Evolutionary conservation across 306 rosid genomes (phyloP), one percentile per base, ranked within the genome.

Genomic region (Ammopiptanthus mongolicus): DNA sequence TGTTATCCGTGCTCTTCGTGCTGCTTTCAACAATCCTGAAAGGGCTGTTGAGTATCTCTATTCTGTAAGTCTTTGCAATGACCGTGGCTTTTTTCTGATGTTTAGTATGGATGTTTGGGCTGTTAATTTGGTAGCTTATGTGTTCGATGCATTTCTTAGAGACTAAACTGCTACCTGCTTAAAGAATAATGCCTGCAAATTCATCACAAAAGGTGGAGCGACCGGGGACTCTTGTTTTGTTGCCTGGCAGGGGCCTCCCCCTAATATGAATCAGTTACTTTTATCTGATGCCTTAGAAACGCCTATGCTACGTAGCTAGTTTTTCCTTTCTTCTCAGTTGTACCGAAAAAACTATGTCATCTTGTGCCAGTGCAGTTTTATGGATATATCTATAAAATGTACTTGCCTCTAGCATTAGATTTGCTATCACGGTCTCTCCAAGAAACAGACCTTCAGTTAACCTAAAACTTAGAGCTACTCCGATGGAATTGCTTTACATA

Each of bases 31-130:
- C 83, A 92, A 92, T 81, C 97, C 97, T 28, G 97, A 85, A 79
- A 88, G 97, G 80, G 96, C 96, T 42, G 86, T 92, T 55, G 97
- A 92, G 72, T 92, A 90, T 84, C 91, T 92, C 6, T 92, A 92
- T 85, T 90, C 96, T 73, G 97, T 92, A 78, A 86, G 96, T 87
- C 58, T 37, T 55, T 76, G 50, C 39, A 42, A 11, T 34, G 63
- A 52, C 34, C 8, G 1, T 56, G 37, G 39, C 46, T 60, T 37
- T 17, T 55, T 76, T 76, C 14, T 10, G 10, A 1, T 22, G 18
- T 60, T 15, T 41, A 50, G 25, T 59, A 22, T n/a, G 61, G 71
- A 17, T 59, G 76, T 60, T 80, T 51, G 17, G 11, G 51, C 29
- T 68, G 51, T 68, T 80, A 57, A 25, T 50, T 50, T 58, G 34